Evolutionary conservation across 1,284 basidiomycete genomes (phyloP), one percentile per base, ranked within the genome.

Genomic region (Bjerkandera adusta): DNA sequence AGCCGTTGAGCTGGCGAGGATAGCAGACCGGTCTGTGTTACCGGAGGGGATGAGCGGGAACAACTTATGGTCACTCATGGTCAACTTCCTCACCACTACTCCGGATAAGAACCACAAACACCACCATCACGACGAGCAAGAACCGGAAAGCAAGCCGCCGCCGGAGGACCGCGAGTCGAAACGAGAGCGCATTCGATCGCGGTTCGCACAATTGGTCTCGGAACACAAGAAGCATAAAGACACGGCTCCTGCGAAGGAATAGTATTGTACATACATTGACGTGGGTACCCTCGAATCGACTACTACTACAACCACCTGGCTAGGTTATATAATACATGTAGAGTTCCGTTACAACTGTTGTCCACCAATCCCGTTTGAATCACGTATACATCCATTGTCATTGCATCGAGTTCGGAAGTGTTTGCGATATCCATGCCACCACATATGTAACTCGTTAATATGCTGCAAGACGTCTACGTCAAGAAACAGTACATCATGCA

Each of bases 11-110:
- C 68, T 91, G 30, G 85, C 85, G 20, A 74, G 72, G 45, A 73
- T 88, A 37, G 88, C 87, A 10, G 88, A 90, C 58, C 73, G 78
- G 58, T 71, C 76, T 15, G 68, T 81, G 36, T 53, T 82, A n/a
- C 69, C 71, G 48, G 75, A 77, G 10, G 80, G 83, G 51, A 62
- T 85, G 54, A 84, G 75, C 56, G 81, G 70, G 33, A 89, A 90
- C 56, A 81, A 75, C 53, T 67, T 91, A 24, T 90, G 88, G 89
- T 69, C 74, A 15, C 65, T 79, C 35, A 63, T 88, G 34, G 68
- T 82, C 43, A 79, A 81, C 48, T 81, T 81, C 50, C 68, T 89
- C 53, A 79, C 79, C 39, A 54, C 60, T 20, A 51, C 65, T 18
- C 65, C 74, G 4, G 65, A 68, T 6, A 64, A 62, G 33, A 37